These are phyloP conservation scores for Colletotrichum sp. DNA, from an alignment of 2,329 filamentous ascomycete genomes.

Conservation along the genomic window DNA sequence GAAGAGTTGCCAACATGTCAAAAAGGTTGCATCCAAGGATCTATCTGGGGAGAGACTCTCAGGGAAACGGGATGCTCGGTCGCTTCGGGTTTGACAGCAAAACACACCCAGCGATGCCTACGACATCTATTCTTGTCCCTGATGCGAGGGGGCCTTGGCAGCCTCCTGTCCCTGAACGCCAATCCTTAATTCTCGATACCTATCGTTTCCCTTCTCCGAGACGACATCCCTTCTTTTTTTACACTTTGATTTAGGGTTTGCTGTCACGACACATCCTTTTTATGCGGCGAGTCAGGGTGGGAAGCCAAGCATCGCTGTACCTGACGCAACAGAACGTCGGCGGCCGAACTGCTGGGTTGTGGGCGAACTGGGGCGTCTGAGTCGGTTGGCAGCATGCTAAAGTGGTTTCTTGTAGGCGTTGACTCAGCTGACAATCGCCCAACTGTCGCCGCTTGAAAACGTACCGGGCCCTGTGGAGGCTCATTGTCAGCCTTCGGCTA, in stretches of 20 bases:
- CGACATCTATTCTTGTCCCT: neutral
- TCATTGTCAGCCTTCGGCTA: neutral
- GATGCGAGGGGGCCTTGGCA: neutral
- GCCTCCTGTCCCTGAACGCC: neutral
- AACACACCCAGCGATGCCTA: neutral
- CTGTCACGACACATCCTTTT: conserved; percentile 14
- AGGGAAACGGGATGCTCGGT: neutral
- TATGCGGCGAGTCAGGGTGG: conserved; percentile 9
- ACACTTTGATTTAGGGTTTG: conserved; percentile 15
- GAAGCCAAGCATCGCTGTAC: neutral
- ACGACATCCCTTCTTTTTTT: neutral
- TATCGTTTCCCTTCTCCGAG: neutral
- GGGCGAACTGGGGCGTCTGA: neutral
- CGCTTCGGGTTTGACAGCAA: neutral
- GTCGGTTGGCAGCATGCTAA: neutral
- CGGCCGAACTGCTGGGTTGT: neutral
- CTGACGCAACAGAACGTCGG: neutral
- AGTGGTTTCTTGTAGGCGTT: neutral
- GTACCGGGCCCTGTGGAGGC: neutral
- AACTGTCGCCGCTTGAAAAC: neutral
- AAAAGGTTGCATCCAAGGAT: neutral
- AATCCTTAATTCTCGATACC: neutral
- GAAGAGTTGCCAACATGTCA: neutral
- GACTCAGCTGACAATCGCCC: neutral
- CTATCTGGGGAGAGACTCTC: neutral